Evolutionary conservation across 805 yeast genomes (phyloP), one percentile per base, ranked within the genome.

Genomic region (Barnettozyma vustinii): DNA sequence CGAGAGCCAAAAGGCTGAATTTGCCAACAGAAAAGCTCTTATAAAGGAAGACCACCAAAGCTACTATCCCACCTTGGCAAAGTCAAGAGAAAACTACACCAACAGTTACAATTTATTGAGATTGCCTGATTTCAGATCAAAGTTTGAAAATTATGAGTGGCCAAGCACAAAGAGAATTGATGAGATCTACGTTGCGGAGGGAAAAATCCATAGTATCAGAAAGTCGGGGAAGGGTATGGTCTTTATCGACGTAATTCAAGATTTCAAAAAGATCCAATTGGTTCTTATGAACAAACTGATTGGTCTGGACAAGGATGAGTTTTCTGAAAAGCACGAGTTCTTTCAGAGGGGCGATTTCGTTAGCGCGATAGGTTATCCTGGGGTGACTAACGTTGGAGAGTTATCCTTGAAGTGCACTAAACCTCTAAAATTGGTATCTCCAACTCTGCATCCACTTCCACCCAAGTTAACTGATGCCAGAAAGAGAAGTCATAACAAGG

Each of bases 301-400:
- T 68, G 67, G 64, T 0, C 32, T 76, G 7, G 53, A 68, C 1
- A 70, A 66, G 20, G 76, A 70, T 0, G 73, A 72, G 37, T 82
- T 81, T 53, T 58, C 60, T 4, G 50, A 54, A 25, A 53, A 53
- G n/a, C 61, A 61, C 56, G 62, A 62, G 4, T 61, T 67, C 27
- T 66, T 89, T 37, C 72, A 83, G 43, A 76, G 76, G 20, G 97
- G 97, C 0, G 99, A 92, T 60, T 76, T 75, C 40, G 68, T 92
- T 4, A 67, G 78, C 8, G 79, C 83, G 21, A 58, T 66, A 3
- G 99, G 99, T 0, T 61, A 56, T 21, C 90, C 97, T 0, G 87
- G 92, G 23, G 63, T 76, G 3, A 87, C 97, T 0, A 80, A 83
- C 47, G 79, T 80, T 4, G 94, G 92, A 0, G 96, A 91, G 55